A percentile compares a stretch with the other conserved stretches of the same genome.
phyloP scores from a whole-genome alignment of 208 protist genomes.

The Lotmaria passim region DNA sequence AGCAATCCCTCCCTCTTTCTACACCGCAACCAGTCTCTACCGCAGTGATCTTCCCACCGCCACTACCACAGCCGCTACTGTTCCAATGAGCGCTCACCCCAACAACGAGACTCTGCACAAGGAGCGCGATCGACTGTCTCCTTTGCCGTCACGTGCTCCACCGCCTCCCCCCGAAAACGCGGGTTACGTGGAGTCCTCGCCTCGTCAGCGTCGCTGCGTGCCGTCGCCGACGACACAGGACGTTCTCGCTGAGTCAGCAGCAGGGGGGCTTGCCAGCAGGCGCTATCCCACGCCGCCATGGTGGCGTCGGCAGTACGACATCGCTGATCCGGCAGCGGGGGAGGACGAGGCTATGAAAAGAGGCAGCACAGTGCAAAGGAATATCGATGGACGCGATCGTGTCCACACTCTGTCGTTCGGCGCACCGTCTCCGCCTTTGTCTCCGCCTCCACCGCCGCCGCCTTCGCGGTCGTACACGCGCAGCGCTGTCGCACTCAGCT shows the following conservation, averaged over 20 bases:
- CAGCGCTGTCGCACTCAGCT: not conserved
- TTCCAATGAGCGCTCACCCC: no score
- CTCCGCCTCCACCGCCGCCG: not conserved
- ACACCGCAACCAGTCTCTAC: conserved; percentile 13
- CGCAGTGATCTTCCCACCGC: conserved; percentile 7
- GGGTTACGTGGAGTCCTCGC: not conserved
- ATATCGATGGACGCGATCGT: not conserved
- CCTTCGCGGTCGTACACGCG: conserved; percentile 7
- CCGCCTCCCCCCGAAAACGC: no score
- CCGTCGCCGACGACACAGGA: not conserved
- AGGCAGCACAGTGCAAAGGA: no score
- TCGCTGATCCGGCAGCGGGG: not conserved
- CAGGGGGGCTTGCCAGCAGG: not conserved
- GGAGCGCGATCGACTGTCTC: not conserved
- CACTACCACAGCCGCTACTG: no score
- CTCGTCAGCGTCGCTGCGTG: not conserved
- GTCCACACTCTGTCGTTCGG: no score
- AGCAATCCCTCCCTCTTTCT: not conserved
- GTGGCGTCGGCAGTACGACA: not conserved
- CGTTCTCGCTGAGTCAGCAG: not conserved
- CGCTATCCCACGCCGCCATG: conserved; percentile 17
- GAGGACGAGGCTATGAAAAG: not conserved
- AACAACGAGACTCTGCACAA: no score
- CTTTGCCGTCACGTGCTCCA: no score
- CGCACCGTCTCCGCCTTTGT: no score